Evolutionary conservation across 2,329 filamentous ascomycete genomes (phyloP), one percentile per base, ranked within the genome.

Genomic region (Tolypocladium cylindrosporum): DNA sequence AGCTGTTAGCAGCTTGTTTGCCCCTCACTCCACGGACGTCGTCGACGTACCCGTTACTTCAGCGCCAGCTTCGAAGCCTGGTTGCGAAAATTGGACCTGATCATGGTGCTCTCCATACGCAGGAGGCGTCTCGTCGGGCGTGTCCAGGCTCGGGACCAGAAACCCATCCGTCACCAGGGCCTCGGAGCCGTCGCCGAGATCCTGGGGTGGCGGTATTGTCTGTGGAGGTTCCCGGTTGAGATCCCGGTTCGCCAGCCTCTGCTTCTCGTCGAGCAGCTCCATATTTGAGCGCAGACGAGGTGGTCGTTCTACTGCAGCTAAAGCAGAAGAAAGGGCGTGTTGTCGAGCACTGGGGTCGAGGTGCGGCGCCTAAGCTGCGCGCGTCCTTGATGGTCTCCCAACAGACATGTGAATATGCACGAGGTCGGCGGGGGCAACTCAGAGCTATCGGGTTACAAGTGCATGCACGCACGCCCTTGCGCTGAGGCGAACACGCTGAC

Each of bases 51-150:
- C 75, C 54, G 80, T 84, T 34, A 88, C 72, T 36, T 77, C 76
- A 48, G 84, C 85, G 43, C 80, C 81, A 31, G 85, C 85, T 55
- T 84, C 79, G 59, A 88, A 82, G 16, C 84, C 85, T 51, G 82
- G 76, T 64, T 86, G 83, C 24, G 78, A 82, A 59, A 88, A 79
- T 58, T 83, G 78, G 31, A 88, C 68, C 57, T 81, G 77, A 61
- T 83, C 76, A 57, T 77, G 77, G 16, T 75, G 70, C 24, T 83
- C 80, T 63, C 84, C 84, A 64, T 87, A 88, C 0, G 82, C 79
- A 2, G 83, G 83, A 27, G 79, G 81, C 8, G 74, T 74, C 21
- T 78, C 76, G 1, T 71, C 65, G 37, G 70, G 68, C 48, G 71
- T 66, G 14, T 72, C 75, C 37, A 80, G 69, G 37, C 74, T 72